Conservation (phyloP, 495 filamentous ascomycete species). For the Cenococcum geophilum region DNA sequence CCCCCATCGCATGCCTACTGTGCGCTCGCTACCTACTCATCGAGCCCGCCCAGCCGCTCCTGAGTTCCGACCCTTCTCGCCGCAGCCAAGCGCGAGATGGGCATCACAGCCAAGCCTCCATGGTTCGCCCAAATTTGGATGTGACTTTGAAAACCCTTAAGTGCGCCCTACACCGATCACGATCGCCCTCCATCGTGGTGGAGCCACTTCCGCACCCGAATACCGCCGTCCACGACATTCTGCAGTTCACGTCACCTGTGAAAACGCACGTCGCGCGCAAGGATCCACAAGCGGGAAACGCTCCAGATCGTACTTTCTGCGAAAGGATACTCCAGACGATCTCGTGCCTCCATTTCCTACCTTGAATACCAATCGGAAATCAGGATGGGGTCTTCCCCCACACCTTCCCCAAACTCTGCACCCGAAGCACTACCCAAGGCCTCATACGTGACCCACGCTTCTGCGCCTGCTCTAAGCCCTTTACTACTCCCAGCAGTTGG, state of each 20-base stretch:
- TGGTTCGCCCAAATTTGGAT: constrained; percentile 18
- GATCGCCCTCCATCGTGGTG: not conserved
- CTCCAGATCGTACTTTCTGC: constrained; percentile 22
- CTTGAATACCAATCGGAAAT: constrained; percentile 20
- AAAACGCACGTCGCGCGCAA: constrained; percentile 19
- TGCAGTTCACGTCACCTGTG: constrained; percentile 22
- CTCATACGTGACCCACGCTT: constrained; percentile 11
- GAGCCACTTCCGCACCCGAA: constrained; percentile 21
- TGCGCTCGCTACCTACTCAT: too few species aligned
- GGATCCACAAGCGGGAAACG: constrained; percentile 19
- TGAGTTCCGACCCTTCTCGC: constrained; percentile 5
- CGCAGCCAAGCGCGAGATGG: constrained; percentile 16
- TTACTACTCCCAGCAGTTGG: constrained; percentile 12
- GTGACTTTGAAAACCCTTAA: constrained; percentile 1
- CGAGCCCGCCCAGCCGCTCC: not conserved
- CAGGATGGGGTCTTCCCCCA: constrained; percentile 30
- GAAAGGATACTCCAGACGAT: constrained; percentile 22
- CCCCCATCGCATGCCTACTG: too few species aligned
- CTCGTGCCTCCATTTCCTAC: constrained; percentile 26
- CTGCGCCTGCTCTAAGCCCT: constrained; percentile 18
- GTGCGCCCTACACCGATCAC: constrained; percentile 5
- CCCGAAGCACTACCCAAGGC: constrained; percentile 20
- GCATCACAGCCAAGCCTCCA: constrained; percentile 23
- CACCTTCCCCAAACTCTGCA: constrained; percentile 12
- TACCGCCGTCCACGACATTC: constrained; percentile 12